These are phyloP conservation scores for Seiridium cupressi DNA, from an alignment of 2,329 filamentous ascomycete genomes.

Conservation along the genomic window DNA sequence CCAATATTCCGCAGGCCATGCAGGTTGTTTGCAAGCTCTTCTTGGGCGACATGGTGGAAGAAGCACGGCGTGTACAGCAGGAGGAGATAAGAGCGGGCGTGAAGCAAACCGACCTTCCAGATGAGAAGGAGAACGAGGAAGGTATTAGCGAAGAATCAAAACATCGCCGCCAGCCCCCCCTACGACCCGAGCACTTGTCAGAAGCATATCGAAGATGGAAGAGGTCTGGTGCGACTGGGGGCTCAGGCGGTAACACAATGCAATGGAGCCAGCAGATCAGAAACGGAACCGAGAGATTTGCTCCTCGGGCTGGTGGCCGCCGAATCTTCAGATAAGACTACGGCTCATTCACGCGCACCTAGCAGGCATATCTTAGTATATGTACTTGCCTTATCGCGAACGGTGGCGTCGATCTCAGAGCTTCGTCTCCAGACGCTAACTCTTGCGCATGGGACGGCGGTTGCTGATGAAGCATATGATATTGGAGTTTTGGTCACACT, in stretches of 20 bases:
- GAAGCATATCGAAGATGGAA: slow-evolving; percentile 72
- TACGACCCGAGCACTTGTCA: slow-evolving; percentile 72
- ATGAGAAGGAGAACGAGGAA: slow-evolving; percentile 32
- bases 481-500: no score
- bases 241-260: slow-evolving; percentile 54
- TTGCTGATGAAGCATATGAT: no score
- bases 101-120: slow-evolving; percentile 51
- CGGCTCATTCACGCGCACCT: no score
- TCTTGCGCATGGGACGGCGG: no score
- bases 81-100: slow-evolving; percentile 66
- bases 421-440: no score
- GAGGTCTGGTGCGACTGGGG: slow-evolving; percentile 59
- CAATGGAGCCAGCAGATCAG: slow-evolving; percentile 61
- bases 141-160: slow-evolving; percentile 30
- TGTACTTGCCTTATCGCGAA: no score
- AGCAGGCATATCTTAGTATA: no score
- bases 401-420: no score
- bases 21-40: slow-evolving; percentile 75
- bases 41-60: slow-evolving; percentile 72
- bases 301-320: slow-evolving; percentile 48
- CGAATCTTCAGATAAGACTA: slow-evolving; percentile 48
- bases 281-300: slow-evolving; percentile 60
- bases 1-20: slow-evolving; percentile 72
- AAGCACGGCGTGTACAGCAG: slow-evolving; percentile 66
- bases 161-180: slow-evolving; percentile 48